Conservation (phyloP, 805 yeast genomes). For the Candida ortonii region DNA sequence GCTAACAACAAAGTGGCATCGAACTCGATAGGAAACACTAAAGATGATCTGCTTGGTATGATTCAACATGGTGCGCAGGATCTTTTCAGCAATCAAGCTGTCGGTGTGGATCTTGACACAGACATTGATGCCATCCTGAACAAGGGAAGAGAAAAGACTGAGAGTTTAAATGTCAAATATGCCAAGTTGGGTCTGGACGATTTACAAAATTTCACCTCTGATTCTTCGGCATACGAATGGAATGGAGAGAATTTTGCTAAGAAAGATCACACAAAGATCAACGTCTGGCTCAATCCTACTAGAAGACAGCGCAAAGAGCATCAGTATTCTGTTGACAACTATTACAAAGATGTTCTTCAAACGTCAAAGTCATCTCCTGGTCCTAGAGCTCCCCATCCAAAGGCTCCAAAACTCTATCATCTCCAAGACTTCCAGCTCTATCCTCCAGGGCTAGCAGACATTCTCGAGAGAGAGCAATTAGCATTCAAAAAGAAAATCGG, state of each 20-base stretch:
- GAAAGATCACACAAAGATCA: constrained; percentile 39
- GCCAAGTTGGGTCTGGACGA: constrained; percentile 89
- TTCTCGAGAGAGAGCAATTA: constrained; percentile 63
- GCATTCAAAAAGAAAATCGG: constrained; percentile 59
- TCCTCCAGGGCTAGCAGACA: constrained; percentile 48
- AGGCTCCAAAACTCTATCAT: constrained; percentile 61
- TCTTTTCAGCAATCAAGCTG: constrained; percentile 57
- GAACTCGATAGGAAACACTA: constrained; percentile 50
- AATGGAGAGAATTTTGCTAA: constrained; percentile 84
- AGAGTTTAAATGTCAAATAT: constrained; percentile 74
- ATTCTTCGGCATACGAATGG: constrained; percentile 90
- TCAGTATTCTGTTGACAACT: constrained; percentile 72
- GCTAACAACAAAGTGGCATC: constrained; percentile 43
- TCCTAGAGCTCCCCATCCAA: constrained; percentile 38
- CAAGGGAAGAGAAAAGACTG: constrained; percentile 80
- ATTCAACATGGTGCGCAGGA: constrained; percentile 95
- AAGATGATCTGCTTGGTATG: constrained; percentile 90
- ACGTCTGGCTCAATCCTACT: constrained; percentile 71
- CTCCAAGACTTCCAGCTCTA: constrained; percentile 76
- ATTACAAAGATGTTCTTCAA: constrained; percentile 65
- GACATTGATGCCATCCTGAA: constrained; percentile 83
- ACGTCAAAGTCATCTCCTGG: constrained; percentile 39
- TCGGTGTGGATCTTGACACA: constrained; percentile 39
- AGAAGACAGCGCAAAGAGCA: constrained; percentile 77
- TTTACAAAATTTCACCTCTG: constrained; percentile 84